Base-by-base conservation (phyloP, 768 basidiomycete species). In the Auriculariales sp. region DNA sequence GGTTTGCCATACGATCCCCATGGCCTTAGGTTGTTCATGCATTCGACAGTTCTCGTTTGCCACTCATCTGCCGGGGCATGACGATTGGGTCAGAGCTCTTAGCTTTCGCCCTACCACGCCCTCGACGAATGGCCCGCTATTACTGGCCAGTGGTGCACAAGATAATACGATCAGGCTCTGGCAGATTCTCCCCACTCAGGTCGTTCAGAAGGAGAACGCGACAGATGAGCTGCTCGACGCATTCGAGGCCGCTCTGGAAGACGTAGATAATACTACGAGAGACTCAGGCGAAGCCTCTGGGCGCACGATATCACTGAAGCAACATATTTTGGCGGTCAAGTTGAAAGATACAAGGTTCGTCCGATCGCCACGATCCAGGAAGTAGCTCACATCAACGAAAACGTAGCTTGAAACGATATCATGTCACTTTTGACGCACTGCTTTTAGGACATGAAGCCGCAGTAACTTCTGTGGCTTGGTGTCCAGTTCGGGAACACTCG, bases 361-460 rank as follows among this genome's bases (percentile, higher is more conserved):
- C 39, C 31, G 32, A 28, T 27, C 6, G 51, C 14, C 22, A n/a
- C n/a, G n/a, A n/a, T n/a, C n/a, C n/a, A n/a, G n/a, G n/a, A n/a
- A n/a, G n/a, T n/a, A n/a, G n/a, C n/a, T n/a, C n/a, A n/a, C n/a
- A n/a, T n/a, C n/a, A n/a, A n/a, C n/a, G n/a, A n/a, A n/a, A n/a
- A n/a, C n/a, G n/a, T n/a, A n/a, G n/a, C n/a, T n/a, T 53, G 9
- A 63, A 63, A 36, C 77, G 79, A 51, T 94, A 79, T 59, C 78
- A 83, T 5, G 75, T 95, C 31, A 87, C 84, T 1, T 90, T 97
- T 49, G 95, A 98, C 58, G 92, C 95, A 1, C 76, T 99, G 9
- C 73, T 99, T 17, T 68, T 98, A 22, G 94, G 95, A n/a, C 95
- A 99, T 58, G 95, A 99, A 67, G 85, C 83, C 4, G 87, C 86